These are phyloP conservation scores for Diplodia sapinea DNA, from an alignment of 2,329 filamentous ascomycete species.

Conservation along the genomic window DNA sequence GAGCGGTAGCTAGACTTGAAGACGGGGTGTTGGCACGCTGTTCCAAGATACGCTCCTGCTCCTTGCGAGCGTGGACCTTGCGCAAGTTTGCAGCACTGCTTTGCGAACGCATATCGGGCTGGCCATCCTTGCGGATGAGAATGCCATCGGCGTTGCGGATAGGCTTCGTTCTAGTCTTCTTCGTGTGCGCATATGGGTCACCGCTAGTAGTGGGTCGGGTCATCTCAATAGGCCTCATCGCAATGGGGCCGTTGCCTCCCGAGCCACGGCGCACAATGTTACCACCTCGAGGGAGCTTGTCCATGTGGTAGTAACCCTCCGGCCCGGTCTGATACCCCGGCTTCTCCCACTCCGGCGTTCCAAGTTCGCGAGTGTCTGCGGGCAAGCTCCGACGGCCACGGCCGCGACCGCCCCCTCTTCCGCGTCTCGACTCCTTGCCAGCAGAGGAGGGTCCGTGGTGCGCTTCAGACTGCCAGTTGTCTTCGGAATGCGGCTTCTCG, in stretches of 20 bases:
- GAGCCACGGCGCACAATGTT: slow-evolving; percentile 44
- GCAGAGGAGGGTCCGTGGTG: slow-evolving; percentile 37
- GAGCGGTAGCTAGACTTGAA: slow-evolving; percentile 32
- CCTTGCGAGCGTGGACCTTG: slow-evolving; percentile 58
- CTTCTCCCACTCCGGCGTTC: slow-evolving; percentile 52
- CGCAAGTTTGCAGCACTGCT: slow-evolving; percentile 58
- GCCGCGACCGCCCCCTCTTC: slow-evolving; percentile 44
- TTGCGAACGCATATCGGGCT: slow-evolving; percentile 59
- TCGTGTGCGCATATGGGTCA: slow-evolving; percentile 50
- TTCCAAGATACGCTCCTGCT: slow-evolving; percentile 36
- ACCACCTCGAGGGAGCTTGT: slow-evolving; percentile 35
- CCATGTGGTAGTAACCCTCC: slow-evolving; percentile 46
- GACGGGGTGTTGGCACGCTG: slow-evolving; percentile 37
- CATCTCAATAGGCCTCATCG: slow-evolving; percentile 30
- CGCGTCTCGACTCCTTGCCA: slow-evolving; percentile 26
- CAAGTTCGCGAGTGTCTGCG: slow-evolving; percentile 38
- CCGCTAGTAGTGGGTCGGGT: slow-evolving; percentile 37
- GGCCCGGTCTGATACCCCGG: slow-evolving; percentile 46
- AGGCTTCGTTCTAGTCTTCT: slow-evolving; percentile 59
- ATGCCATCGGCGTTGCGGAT: slow-evolving; percentile 57
- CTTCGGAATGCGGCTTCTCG: slow-evolving; percentile 39
- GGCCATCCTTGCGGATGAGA: slow-evolving; percentile 58
- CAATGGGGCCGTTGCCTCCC: slow-evolving; percentile 38
- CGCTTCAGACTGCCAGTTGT: slow-evolving; percentile 42
- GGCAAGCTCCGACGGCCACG: slow-evolving; percentile 49